Percentiles rank a stretch among this genome's conserved stretches.
These are phyloP conservation scores for Penicillium sp. DNA, from an alignment of 2,329 filamentous ascomycete species.

Conservation along the genomic window DNA sequence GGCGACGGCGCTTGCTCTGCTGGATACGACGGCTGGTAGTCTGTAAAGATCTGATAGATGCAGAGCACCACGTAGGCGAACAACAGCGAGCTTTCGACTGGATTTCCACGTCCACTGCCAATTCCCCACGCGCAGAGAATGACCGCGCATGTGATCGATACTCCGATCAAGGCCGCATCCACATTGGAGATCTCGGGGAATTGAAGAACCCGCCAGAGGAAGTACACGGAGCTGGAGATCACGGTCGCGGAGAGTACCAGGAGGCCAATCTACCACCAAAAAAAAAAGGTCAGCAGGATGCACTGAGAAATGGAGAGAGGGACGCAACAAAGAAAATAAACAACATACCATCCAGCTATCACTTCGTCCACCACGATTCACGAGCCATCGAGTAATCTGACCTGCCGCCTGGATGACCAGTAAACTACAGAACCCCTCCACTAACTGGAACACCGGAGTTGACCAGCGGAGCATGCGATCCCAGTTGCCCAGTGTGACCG, in stretches of 20 bases:
- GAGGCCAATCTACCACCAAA: constrained; percentile 63
- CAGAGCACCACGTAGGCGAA: constrained; percentile 98
- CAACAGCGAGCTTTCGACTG: constrained; percentile 87
- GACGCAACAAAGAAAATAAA: background rate
- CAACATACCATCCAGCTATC: constrained; percentile 88
- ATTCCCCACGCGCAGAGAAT: constrained; percentile 94
- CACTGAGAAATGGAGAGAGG: background rate
- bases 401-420: constrained; percentile 92
- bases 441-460: constrained; percentile 86
- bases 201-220: constrained; percentile 87
- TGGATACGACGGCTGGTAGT: constrained; percentile 79
- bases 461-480: constrained; percentile 84
- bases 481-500: constrained; percentile 75
- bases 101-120: constrained; percentile 85
- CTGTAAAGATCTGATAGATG: constrained; percentile 98
- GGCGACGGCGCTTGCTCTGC: constrained; percentile 49
- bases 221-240: constrained; percentile 90
- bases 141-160: constrained; percentile 84
- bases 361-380: constrained; percentile 78
- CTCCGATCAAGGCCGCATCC: constrained; percentile 86
- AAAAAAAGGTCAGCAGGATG: constrained; percentile 12
- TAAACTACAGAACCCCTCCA: constrained; percentile 93
- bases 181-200: constrained; percentile 91
- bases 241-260: constrained; percentile 83
- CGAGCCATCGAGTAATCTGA: constrained; percentile 89